Evolutionary conservation across 2,329 filamentous ascomycete species (phyloP).

Genomic region (Ceratocystis huliohia): DNA sequence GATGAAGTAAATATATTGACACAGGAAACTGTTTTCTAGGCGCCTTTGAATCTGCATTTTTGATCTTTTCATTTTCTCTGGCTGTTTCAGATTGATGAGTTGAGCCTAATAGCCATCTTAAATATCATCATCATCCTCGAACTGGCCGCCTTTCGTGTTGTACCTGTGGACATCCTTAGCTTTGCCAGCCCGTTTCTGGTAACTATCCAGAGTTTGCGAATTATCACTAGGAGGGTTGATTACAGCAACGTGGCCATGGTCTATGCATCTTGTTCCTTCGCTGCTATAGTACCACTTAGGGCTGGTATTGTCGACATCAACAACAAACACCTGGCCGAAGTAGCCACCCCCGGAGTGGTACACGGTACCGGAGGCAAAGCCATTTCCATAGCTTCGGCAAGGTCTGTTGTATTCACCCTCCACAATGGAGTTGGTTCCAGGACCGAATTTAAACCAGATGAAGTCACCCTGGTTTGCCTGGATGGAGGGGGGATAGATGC

Average conservation of each 20-base stretch:
- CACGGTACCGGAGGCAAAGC: neutral
- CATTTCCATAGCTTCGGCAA: constrained; percentile 29
- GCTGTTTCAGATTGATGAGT: too few relatives aligned
- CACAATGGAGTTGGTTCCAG: fast-evolving
- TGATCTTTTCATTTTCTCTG: too few relatives aligned
- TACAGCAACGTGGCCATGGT: constrained; percentile 15
- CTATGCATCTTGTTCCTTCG: constrained; percentile 24
- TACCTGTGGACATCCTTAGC: too few relatives aligned
- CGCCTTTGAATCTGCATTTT: too few relatives aligned
- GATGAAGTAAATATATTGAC: too few relatives aligned
- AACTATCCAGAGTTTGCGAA: fast-evolving
- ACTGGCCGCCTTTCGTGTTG: too few relatives aligned
- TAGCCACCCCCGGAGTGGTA: fast-evolving
- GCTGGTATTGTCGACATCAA: constrained; percentile 16
- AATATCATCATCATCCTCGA: too few relatives aligned
- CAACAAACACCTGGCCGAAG: constrained; percentile 29
- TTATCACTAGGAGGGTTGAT: constrained; percentile 24
- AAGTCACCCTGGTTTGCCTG: neutral
- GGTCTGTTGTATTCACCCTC: constrained; percentile 30
- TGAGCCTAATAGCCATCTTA: too few relatives aligned
- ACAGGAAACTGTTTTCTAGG: too few relatives aligned
- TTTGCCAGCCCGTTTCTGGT: fast-evolving
- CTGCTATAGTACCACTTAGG: neutral
- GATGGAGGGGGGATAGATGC: neutral
- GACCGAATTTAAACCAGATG: neutral